Evolutionary conservation across 306 rosid species (phyloP), one percentile per base, ranked within the genome.

Genomic region (Vigna reflexopilosa): DNA sequence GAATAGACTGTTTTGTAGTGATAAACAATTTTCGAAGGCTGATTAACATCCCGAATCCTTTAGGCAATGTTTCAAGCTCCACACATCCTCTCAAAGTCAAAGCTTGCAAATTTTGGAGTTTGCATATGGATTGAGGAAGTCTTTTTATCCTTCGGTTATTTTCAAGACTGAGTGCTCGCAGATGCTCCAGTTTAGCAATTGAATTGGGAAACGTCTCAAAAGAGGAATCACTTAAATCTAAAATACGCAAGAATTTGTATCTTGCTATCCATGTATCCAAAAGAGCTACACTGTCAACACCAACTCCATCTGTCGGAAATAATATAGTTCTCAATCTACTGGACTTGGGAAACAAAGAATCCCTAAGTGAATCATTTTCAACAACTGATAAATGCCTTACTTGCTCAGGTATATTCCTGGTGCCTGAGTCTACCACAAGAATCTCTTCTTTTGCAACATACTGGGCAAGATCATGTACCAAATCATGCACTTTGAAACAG

Each of bases 391-490:
- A 57, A 26, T 57, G 64, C 38, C 64, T 24, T 57, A 57, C 17
- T 57, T 24, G 38, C 9, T 57, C 59, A 0, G 22, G 49, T 55
- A 77, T 55, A 45, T 30, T 42, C 2, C 34, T 9, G 17, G 14
- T 20, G 17, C 0, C n/a, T 1, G 57, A 67, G 0, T 56, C 56
- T 11, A 77, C 28, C 15, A 2, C 2, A 17, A 26, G 38, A 44
- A 67, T 45, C 14, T 67, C 81, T 20, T 77, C 75, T 11, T 34
- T 67, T 28, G 75, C 34, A 1, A 67, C 48, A 44, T 67, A 77
- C 13, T 11, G 1, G 6, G 59, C 49, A 57, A 77, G 76, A 77
- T 77, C 76, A 17, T 67, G 81, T 28, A 68, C 69, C 30, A 68
- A 67, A 30, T 77, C 76, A 5, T 77, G 81, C 15, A 77, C n/a